Base-by-base conservation (phyloP, 805 yeast genomes). In the Starmerella khaoyaiensis region DNA sequence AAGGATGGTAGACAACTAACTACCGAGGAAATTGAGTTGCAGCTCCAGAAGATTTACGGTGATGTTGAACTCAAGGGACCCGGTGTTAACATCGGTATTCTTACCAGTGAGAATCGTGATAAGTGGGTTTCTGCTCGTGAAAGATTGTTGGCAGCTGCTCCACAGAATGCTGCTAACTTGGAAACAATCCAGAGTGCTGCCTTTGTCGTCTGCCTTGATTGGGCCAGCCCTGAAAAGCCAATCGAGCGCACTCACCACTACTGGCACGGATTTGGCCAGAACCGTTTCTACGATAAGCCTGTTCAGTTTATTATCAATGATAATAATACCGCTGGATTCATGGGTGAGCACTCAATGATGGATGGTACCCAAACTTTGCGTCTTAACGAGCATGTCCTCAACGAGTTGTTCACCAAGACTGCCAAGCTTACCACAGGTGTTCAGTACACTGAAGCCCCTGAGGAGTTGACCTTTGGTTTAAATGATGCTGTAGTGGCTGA, bases 291-390 rank as follows among this genome's bases (percentile, higher is more conserved):
- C 58, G 97, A 87, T 65, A 87, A 87, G 65, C 87, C 95, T 4
- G 64, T 80, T 42, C 90, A 87, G 64, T 76, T 82, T 57, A 70
- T 84, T 49, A 74, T 87, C 37, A 65, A 79, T 42, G 76, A 72
- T 45, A 84, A 83, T 59, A 94, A 90, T 42, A 68, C 74, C 45
- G 81, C 95, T 6, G 97, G 96, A 1, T 87, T 86, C 64, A 62
- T 84, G 55, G 96, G 94, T 45, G 98, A 87, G 64, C 98, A 87
- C 65, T 83, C 96, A 17, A 79, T 74, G 65, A 87, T 87, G 97
- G 98, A 87, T 60, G 98, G 97, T 45, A 82, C 95, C 8, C 94
- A 96, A 55, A 87, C 94, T 21, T 73, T 82, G 53, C 75, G 83
- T 47, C 63, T 87, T 63, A 87, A 87, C 59, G 83, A 83, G 60